A percentile compares a stretch with the other conserved stretches of the same genome.
Conservation (phyloP, 441 rosid genomes). For the Gossypium schwendimanii region DNA sequence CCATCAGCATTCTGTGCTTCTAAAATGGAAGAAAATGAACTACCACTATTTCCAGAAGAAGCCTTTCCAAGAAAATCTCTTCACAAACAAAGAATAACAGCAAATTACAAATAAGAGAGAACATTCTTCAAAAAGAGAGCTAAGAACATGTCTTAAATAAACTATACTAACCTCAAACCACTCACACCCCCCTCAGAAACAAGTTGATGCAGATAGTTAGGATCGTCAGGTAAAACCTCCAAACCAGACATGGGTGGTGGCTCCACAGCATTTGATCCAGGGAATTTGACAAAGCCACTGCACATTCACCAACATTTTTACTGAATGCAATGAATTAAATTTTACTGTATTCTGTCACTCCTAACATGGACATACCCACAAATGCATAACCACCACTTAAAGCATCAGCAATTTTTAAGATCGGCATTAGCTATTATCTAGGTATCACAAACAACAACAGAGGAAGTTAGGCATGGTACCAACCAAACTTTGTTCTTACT, state of each 20-base stretch:
- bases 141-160: conserved; percentile 28
- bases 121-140: conserved; percentile 11
- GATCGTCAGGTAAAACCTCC: conserved; percentile 50
- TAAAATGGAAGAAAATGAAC: conserved; percentile 47
- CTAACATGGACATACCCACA: not conserved
- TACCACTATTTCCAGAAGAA: conserved; percentile 45
- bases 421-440: conserved; percentile 11
- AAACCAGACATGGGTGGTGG: conserved; percentile 34
- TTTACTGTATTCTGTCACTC: conserved; percentile 1
- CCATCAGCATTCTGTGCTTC: conserved; percentile 92
- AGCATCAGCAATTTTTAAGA: conserved; percentile 5
- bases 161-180: conserved; percentile 74
- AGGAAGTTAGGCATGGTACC: conserved; percentile 3
- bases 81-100: conserved; percentile 15
- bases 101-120: conserved; percentile 10
- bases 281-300: conserved; percentile 51
- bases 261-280: conserved; percentile 54
- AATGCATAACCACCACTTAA: not conserved
- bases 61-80: conserved; percentile 79
- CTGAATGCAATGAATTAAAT: not conserved
- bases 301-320: conserved; percentile 21
- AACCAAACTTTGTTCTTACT: conserved; percentile 41
- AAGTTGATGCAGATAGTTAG: conserved; percentile 62
- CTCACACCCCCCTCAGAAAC: conserved; percentile 67
- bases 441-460: not conserved